Conservation (phyloP, 2,329 filamentous ascomycete genomes). For the Scytalidium sp. region DNA sequence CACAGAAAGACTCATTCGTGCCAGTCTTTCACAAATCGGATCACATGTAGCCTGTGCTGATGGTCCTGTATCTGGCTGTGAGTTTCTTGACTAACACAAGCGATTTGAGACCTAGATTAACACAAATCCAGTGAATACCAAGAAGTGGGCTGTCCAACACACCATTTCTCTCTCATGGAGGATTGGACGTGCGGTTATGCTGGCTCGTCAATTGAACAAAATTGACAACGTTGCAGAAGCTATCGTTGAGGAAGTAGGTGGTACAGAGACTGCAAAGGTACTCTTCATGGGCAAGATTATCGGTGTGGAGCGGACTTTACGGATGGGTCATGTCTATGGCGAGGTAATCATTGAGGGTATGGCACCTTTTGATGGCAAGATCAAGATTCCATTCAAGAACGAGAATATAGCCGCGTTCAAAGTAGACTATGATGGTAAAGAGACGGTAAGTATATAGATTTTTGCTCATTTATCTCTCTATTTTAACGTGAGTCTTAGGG, state of each 20-base stretch:
- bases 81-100: not conserved
- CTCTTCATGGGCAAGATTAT: conserved; percentile 64
- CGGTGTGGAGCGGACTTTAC: conserved; percentile 52
- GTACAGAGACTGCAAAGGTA: conserved; percentile 47
- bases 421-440: conserved; percentile 8
- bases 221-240: conserved; percentile 53
- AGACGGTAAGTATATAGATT: conserved; percentile 6
- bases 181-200: conserved; percentile 56
- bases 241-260: conserved; percentile 56
- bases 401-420: conserved; percentile 61
- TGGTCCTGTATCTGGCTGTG: conserved; percentile 41
- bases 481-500: not conserved
- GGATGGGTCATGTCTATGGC: conserved; percentile 56
- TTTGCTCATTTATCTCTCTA: not conserved
- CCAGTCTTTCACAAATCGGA: conserved; percentile 53
- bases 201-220: conserved; percentile 44
- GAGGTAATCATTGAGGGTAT: conserved; percentile 49
- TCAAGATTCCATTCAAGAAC: conserved; percentile 70
- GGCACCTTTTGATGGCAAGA: conserved; percentile 33
- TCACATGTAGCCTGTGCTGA: conserved; percentile 48
- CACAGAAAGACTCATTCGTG: conserved; percentile 47
- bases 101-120: not conserved
- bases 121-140: conserved; percentile 34
- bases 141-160: conserved; percentile 47
- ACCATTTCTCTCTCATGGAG: conserved; percentile 41